Evolutionary conservation across 257 asterid genomes (phyloP).

Genomic region (Eucommia ulmoides): DNA sequence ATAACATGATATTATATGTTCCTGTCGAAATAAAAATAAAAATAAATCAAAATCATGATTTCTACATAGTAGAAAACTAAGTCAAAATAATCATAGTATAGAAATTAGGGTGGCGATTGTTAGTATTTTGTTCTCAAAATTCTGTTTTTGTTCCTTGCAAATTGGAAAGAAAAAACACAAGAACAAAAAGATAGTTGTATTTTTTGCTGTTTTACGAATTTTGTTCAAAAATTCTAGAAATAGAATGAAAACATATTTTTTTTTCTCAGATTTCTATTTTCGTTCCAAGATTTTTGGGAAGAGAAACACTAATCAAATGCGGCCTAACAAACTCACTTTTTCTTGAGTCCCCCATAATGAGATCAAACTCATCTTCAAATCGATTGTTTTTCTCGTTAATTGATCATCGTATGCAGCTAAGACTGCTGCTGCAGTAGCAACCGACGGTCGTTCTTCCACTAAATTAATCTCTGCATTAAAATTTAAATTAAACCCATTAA

Average conservation of each 20-base stretch:
- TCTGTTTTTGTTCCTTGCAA: too few species aligned
- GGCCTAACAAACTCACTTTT: conserved; percentile 26
- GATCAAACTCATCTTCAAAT: conserved; percentile 21
- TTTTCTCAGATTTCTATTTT: too few species aligned
- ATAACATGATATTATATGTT: conserved; percentile 23
- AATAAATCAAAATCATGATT: too few species aligned
- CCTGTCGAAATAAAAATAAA: conserved; percentile 26
- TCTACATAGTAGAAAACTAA: too few species aligned
- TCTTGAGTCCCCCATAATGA: conserved; percentile 30
- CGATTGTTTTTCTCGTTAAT: conserved; percentile 17
- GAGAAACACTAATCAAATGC: neutral
- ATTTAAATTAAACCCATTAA: too few species aligned
- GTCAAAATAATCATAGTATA: too few species aligned
- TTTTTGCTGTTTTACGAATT: neutral
- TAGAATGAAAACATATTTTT: too few species aligned
- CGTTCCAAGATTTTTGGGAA: too few species aligned
- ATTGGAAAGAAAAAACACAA: conserved; percentile 5
- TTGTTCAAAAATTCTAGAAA: too few species aligned
- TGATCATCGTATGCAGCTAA: conserved; percentile 31
- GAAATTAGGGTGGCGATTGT: too few species aligned
- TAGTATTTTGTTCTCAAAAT: too few species aligned
- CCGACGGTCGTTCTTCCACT: conserved; percentile 26
- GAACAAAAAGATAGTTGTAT: neutral
- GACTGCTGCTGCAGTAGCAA: conserved; percentile 42
- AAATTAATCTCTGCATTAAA: conserved; percentile 26